phyloP scores from a whole-genome alignment of 495 filamentous ascomycete genomes.

The Articulospora tetracladia region DNA sequence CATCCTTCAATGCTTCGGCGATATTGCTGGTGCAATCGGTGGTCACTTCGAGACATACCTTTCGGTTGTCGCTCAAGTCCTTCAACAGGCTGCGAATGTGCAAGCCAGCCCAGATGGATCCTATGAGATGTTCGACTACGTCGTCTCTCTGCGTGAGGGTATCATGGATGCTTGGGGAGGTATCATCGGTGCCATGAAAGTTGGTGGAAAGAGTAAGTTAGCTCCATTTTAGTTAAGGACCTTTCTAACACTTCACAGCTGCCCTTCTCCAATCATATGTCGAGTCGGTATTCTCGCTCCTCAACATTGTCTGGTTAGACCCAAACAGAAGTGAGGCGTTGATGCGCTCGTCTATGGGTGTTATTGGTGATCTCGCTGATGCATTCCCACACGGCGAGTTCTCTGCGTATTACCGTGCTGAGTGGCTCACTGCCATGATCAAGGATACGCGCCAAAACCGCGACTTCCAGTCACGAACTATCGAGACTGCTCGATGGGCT shows the following conservation, averaged over 20 bases:
- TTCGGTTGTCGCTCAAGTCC: slow-evolving; percentile 83
- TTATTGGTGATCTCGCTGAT: slow-evolving; percentile 93
- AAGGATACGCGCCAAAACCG: slow-evolving; percentile 83
- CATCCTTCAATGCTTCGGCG: slow-evolving; percentile 95
- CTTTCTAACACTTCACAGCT: slow-evolving; percentile 43
- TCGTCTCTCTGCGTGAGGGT: slow-evolving; percentile 89
- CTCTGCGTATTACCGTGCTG: slow-evolving; percentile 74
- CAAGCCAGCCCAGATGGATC: slow-evolving; percentile 61
- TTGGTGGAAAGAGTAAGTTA: slow-evolving; percentile 64
- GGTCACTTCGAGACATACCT: slow-evolving; percentile 91
- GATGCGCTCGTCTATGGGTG: slow-evolving; percentile 90
- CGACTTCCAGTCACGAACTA: slow-evolving; percentile 76
- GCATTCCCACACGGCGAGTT: slow-evolving; percentile 90
- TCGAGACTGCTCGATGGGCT: slow-evolving; percentile 94
- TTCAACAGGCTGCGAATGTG: slow-evolving; percentile 86
- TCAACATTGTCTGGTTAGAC: slow-evolving; percentile 78
- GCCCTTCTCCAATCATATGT: slow-evolving; percentile 70
- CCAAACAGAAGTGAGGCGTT: slow-evolving; percentile 84
- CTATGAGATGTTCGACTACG: slow-evolving; percentile 93
- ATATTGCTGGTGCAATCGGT: slow-evolving; percentile 94
- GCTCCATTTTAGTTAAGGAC: background rate
- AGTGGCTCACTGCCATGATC: slow-evolving; percentile 85
- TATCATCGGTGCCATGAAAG: slow-evolving; percentile 88
- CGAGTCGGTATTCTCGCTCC: slow-evolving; percentile 82
- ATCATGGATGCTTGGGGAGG: slow-evolving; percentile 99